Evolutionary conservation across 352 stramenopile species (phyloP), one percentile per base, ranked within the genome.

Genomic region (Globisporangium cystogenes): DNA sequence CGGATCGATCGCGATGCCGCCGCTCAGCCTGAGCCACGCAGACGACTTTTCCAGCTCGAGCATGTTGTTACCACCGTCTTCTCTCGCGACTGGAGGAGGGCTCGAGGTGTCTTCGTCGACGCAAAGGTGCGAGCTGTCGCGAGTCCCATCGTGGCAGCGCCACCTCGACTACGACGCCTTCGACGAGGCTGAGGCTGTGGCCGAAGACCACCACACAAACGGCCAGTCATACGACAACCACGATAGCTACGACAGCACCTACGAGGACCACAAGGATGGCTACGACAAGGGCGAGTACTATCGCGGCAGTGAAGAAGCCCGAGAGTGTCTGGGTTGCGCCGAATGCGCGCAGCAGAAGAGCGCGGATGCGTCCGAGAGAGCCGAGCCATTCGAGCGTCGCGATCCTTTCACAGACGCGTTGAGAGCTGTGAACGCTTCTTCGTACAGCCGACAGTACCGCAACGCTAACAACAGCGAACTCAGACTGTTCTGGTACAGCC

Each of bases 401-500:
- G 23, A 46, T n/a, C 18, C 46, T 10, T 48, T 60, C 23, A 68
- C 63, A n/a, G 40, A 62, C 20, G 51, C 18, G 41, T 73, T 5
- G 83, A 75, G 21, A 11, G 73, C 59, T 15, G 6, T 18, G 14
- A 12, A n/a, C 18, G 12, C 11, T 39, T 11, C 12, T 5, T 11
- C 12, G 65, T 55, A 26, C 51, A 62, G 3, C 7, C n/a, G 18
- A 7, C 18, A 59, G 76, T 42, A 77, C 72, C 60, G 82, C 80
- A 62, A 80, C 23, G 73, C 80, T 20, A 72, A 62, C 1, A 67
- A 80, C 37, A 79, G 48, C 37, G 71, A 85, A 31, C 58, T 82
- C 35, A 70, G 52, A 21, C 37, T 79, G 16, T 64, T 68, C 20
- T 37, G 41, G 14, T 35, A 4, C 15, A 47, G 23, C 29, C 24